Evolutionary conservation across 257 asterid genomes (phyloP).

Genomic region (Ocimum tenuiflorum): DNA sequence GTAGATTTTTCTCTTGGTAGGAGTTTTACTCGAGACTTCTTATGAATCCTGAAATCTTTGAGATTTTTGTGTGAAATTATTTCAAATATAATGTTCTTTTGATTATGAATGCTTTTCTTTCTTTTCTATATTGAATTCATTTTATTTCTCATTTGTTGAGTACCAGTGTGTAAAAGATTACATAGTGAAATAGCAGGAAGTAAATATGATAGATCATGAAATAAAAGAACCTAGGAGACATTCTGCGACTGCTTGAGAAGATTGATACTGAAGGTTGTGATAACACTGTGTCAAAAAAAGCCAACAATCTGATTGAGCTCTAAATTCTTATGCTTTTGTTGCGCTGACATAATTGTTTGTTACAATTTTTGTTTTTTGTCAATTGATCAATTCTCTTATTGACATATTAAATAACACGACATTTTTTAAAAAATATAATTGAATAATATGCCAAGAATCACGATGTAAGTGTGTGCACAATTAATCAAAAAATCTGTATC

Average conservation of each 20-base stretch:
- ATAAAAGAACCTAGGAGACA: neutral
- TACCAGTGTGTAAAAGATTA: neutral
- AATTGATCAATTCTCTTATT: neutral
- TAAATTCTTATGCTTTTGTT: neutral
- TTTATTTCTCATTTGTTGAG: neutral
- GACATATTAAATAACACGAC: neutral
- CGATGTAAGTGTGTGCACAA: neutral
- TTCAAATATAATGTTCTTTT: neutral
- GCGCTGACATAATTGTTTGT: neutral
- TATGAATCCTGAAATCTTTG: neutral
- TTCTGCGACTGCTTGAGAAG: neutral
- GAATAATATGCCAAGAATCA: neutral
- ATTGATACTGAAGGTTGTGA: neutral
- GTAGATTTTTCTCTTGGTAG: constrained; percentile 88
- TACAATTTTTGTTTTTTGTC: neutral
- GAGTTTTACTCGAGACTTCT: constrained; percentile 12
- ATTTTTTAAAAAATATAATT: too few relatives aligned
- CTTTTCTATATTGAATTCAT: too few relatives aligned
- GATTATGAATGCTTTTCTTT: neutral
- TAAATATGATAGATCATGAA: neutral
- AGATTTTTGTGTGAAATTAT: neutral
- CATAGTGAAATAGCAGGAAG: neutral
- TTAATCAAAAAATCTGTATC: neutral
- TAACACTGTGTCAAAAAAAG: neutral
- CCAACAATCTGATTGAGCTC: neutral